A percentile compares a stretch with the other conserved stretches of the same genome.
Evolutionary conservation across 2,329 filamentous ascomycete species (phyloP).

Genomic region (Colletotrichum sp.): DNA sequence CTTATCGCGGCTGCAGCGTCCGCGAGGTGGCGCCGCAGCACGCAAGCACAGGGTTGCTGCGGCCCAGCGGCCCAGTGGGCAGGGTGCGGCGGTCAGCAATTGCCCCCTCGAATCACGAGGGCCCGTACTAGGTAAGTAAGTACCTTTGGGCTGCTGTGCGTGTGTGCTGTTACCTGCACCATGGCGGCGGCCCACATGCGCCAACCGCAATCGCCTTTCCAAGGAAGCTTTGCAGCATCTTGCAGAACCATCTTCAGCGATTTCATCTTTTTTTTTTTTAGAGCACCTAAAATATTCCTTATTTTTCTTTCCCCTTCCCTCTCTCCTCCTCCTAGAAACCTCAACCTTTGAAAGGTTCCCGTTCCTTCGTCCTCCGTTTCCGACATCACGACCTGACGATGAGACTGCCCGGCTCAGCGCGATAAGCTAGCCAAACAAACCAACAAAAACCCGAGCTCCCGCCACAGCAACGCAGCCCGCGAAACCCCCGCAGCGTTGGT

Average conservation of each 20-base stretch:
- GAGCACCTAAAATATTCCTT: neutral
- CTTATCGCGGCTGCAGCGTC: neutral
- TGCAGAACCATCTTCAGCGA: slow-evolving; percentile 7
- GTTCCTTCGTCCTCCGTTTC: neutral
- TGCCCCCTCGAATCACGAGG: slow-evolving; percentile 13
- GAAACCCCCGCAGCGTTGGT: neutral
- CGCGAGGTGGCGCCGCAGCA: neutral
- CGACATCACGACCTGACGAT: neutral
- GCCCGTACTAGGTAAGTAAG: neutral
- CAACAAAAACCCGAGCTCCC: neutral
- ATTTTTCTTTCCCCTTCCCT: neutral
- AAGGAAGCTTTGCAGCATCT: neutral
- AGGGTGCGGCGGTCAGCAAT: neutral
- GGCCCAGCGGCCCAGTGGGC: neutral
- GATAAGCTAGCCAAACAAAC: neutral
- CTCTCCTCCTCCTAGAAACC: neutral
- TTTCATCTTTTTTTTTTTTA: neutral
- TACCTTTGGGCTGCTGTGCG: neutral
- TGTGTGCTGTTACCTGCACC: neutral
- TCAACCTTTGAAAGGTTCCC: neutral
- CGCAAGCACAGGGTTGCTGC: neutral
- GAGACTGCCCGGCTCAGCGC: neutral
- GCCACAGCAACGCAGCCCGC: neutral
- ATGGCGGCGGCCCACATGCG: neutral
- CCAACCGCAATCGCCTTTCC: slow-evolving; percentile 2